Percentiles rank a stretch among this genome's conserved stretches.
These are phyloP conservation scores for Tribonema minus DNA, from an alignment of 108 stramenopile species.

Conservation along the genomic window DNA sequence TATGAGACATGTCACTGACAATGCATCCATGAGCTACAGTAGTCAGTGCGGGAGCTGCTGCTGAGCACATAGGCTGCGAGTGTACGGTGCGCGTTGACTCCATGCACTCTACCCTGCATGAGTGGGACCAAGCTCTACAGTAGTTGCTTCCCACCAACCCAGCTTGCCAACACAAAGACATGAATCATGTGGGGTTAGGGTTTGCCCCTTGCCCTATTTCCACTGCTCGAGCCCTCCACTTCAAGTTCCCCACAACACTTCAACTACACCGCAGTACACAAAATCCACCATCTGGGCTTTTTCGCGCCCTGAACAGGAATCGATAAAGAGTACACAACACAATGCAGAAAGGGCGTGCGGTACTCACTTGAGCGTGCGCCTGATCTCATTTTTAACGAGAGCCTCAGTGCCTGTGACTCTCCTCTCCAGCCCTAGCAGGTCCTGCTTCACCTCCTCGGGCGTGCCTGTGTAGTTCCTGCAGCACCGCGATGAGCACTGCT, in stretches of 20 bases:
- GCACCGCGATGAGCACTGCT: too few species aligned
- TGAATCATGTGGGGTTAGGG: background rate
- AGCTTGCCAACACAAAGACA: background rate
- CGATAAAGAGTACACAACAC: too few species aligned
- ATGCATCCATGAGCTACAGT: too few species aligned
- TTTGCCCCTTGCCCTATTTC: background rate
- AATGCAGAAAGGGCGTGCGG: too few species aligned
- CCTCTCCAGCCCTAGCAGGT: constrained; percentile 31
- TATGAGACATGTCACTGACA: too few species aligned
- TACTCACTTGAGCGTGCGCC: constrained; percentile 34
- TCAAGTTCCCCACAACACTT: background rate
- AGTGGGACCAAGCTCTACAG: background rate
- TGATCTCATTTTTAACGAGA: constrained; percentile 24
- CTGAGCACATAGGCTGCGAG: too few species aligned
- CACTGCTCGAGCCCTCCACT: background rate
- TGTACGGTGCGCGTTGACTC: too few species aligned
- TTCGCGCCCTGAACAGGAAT: too few species aligned
- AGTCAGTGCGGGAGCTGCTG: too few species aligned
- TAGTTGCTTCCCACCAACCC: background rate
- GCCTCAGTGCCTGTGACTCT: constrained; percentile 16
- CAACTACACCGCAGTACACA: too few species aligned
- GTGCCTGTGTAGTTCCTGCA: too few species aligned
- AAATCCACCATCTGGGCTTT: too few species aligned
- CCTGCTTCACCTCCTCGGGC: constrained; percentile 16
- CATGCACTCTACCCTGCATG: background rate